Base-by-base conservation (phyloP, 345 rosid genomes). In the Lumnitzera littorea region DNA sequence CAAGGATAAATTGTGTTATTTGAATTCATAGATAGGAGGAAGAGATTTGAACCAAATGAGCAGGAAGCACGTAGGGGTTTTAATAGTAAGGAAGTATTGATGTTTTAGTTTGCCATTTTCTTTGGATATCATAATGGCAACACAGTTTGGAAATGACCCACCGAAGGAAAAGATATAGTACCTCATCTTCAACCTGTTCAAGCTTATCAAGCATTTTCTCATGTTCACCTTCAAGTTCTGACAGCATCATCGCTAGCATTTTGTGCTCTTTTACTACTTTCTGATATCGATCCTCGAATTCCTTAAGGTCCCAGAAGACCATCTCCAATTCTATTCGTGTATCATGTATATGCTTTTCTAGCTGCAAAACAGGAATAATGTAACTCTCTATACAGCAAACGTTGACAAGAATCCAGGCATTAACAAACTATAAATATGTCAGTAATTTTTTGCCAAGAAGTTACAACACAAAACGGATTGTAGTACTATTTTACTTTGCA, bases 211-310 rank as follows among this genome's bases (percentile, higher is more conserved):
- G 67, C 63, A 84, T 76, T 60, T 62, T 71, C 63, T 77, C 91
- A 63, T 78, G 70, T 69, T 85, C 88, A 41, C 80, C 89, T 68
- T 87, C 96, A 57, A 85, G 83, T 67, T 89, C 91, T 55, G 58
- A 70, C 54, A 89, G 61, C 66, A 82, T 63, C 3, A 69, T 69
- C 62, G 82, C 89, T 79, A 92, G 65, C 68, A 71, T 55, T 71
- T 70, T 67, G 60, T 74, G 64, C 43, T 87, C 89, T 74, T 77
- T 78, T 31, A 73, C 58, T 11, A 82, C 85, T 65, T 58, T 63
- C 13, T 72, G 78, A 20, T 83, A 82, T 68, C 54, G 82, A 48
- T 72, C 83, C 43, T 78, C 81, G 41, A 85, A 78, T 69, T 80
- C 83, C 60, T 81, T 77, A 67, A 77, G 78, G 13, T 81, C 76